phyloP scores from a whole-genome alignment of 108 stramenopile species.

The Stephanodiscus triporus region DNA sequence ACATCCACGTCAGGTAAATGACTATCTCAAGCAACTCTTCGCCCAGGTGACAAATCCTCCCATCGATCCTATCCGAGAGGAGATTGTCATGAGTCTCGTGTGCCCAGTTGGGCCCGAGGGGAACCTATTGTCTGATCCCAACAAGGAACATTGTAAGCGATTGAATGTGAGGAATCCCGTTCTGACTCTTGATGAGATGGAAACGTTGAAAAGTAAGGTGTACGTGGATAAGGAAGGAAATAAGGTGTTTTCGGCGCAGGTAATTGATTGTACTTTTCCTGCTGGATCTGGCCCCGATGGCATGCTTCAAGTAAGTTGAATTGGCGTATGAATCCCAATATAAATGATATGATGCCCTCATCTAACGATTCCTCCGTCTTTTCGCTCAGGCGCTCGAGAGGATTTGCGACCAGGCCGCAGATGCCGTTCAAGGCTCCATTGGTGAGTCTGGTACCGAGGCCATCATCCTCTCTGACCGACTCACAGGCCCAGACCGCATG shows the following conservation, averaged over 20 bases:
- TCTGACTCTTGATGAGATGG: conserved; percentile 92
- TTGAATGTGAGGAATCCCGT: conserved; percentile 91
- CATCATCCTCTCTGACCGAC: conserved; percentile 89
- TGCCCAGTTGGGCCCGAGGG: conserved; percentile 95
- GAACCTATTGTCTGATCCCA: conserved; percentile 83
- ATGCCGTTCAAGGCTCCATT: conserved; percentile 85
- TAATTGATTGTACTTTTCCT: conserved; percentile 93
- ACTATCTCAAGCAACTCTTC: conserved; percentile 99
- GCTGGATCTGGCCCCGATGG: conserved; percentile 89
- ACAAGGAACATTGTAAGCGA: conserved; percentile 78
- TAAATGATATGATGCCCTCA: background rate
- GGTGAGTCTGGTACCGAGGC: conserved; percentile 86
- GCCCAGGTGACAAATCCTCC: conserved; percentile 99
- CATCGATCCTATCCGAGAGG: conserved; percentile 98
- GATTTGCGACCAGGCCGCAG: conserved; percentile 93
- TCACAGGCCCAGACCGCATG: conserved; percentile 88
- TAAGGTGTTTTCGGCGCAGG: conserved; percentile 74
- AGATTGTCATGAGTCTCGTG: conserved; percentile 97
- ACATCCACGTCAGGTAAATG: conserved; percentile 90
- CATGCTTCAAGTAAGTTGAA: conserved; percentile 75
- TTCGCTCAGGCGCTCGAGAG: conserved; percentile 78
- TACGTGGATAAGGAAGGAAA: conserved; percentile 67
- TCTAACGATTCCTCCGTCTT: conserved; percentile 2
- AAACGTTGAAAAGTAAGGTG: conserved; percentile 86
- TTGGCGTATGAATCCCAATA: background rate